Base-by-base conservation (phyloP, 2,329 filamentous ascomycete species). In the Penicillium sp. region DNA sequence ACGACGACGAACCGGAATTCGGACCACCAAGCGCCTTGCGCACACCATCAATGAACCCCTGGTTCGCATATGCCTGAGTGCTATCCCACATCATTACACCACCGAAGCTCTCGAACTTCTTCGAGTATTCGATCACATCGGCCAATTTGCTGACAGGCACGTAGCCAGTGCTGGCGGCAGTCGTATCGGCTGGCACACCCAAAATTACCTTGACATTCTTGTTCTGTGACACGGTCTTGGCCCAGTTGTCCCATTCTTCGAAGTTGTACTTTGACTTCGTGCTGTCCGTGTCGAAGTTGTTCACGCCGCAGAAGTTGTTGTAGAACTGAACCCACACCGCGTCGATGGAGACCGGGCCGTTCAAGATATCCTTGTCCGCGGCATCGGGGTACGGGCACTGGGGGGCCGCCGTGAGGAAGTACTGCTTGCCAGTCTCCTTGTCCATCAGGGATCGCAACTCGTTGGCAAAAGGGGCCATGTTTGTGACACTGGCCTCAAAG, bases 31-130 rank as follows among this genome's bases (percentile, higher is more conserved):
- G 74, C 68, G 33, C 66, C 55, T 62, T 72, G 69, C 53, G 54
- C 4, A 86, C 73, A 37, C 75, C 68, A 26, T 73, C 71, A 53
- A 88, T 73, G 68, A 86, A 87, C 1, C 84, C 85, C 2, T 63
- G 33, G 71, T 88, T 88, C n/a, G 74, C 72, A 60, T 81, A 86
- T 2, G 83, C 78, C 74, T 87, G 85, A 29, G 78, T 83, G 73
- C 83, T 83, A 70, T 90, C 87, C 87, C 86, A 89, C 75, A 88
- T 79, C 87, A 89, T 88, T 27, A 87, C 80, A 29, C 87, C 87
- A 8, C 86, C 87, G 65, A 89, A 89, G 71, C 81, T 87, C 3
- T 75, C 71, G 66, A 82, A 89, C 42, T 73, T 69, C 72, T 81
- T 81, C 45, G 74, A 78, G 65, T 84, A 87, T 33, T 77, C 55